phyloP scores from a whole-genome alignment of 495 filamentous ascomycete genomes.

The Clohesyomyces aquaticus region DNA sequence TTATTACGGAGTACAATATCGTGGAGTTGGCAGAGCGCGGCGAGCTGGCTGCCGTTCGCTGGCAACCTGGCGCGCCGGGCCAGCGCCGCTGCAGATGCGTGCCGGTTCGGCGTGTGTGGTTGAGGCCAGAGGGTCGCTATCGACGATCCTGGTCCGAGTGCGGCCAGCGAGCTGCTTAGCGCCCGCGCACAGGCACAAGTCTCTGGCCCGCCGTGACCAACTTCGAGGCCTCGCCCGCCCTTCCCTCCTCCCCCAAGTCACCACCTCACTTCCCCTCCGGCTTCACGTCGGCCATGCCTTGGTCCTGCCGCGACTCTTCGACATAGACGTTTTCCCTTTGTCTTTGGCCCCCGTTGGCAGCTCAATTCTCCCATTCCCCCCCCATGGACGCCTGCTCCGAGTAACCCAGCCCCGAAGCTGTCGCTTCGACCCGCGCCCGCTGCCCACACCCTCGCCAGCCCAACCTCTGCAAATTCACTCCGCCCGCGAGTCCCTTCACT shows the following conservation, averaged over 20 bases:
- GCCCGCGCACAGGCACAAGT: neutral
- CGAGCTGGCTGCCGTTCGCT: no score
- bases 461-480: neutral
- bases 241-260: neutral
- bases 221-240: neutral
- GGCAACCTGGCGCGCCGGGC: no score
- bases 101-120: neutral
- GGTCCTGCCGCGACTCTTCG: conserved; percentile 1
- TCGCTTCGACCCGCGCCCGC: conserved; percentile 15
- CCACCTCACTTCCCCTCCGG: neutral
- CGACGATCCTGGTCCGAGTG: neutral
- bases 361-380: neutral
- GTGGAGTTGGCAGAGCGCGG: no score
- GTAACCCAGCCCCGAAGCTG: neutral
- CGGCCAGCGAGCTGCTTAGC: neutral
- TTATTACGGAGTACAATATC: no score
- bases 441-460: neutral
- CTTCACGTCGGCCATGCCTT: neutral
- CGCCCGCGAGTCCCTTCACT: neutral
- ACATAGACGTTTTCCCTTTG: neutral
- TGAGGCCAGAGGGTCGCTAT: neutral
- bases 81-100: no score
- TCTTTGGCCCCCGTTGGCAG: neutral
- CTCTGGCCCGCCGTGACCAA: neutral
- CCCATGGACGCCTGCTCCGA: conserved; percentile 4